Evolutionary conservation across 306 rosid genomes (phyloP).

Genomic region (Quercus parvula): DNA sequence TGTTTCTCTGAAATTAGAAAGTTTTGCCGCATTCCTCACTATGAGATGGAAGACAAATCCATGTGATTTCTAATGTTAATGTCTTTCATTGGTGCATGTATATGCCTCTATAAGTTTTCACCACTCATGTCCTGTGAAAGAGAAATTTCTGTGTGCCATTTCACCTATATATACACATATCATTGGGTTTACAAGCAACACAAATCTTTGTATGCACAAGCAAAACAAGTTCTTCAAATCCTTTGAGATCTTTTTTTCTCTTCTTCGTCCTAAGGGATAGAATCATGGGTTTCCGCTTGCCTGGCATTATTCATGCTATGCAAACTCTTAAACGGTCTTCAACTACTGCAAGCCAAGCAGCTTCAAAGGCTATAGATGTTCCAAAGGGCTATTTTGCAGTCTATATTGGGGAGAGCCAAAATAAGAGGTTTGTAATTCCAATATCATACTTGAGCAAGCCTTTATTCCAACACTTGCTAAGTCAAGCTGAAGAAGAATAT

Average conservation of each 20-base stretch:
- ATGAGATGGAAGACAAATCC: conserved; percentile 22
- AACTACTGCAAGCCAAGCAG: conserved; percentile 3
- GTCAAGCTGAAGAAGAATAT: conserved; percentile 30
- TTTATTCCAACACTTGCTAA: conserved; percentile 31
- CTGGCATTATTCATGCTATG: background rate
- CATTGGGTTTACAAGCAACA: conserved; percentile 5
- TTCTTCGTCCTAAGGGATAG: background rate
- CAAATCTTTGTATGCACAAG: background rate
- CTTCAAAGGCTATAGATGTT: conserved; percentile 15
- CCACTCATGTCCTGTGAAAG: conserved; percentile 2
- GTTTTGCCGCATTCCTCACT: background rate
- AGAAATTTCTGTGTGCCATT: background rate
- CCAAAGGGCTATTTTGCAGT: conserved; percentile 49
- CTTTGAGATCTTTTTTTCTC: background rate
- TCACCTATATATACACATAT: conserved; percentile 28
- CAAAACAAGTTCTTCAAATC: background rate
- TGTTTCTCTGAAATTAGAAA: background rate
- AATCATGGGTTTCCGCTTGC: conserved; percentile 26
- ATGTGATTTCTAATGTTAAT: conserved; percentile 27
- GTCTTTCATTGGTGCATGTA: conserved; percentile 4
- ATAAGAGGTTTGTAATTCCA: conserved; percentile 40
- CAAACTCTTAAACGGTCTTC: background rate
- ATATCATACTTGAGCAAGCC: conserved; percentile 36
- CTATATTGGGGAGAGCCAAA: conserved; percentile 42
- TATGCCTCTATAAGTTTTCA: background rate